These are phyloP conservation scores for Echria macrotheca DNA, from an alignment of 495 filamentous ascomycete genomes.

Conservation along the genomic window DNA sequence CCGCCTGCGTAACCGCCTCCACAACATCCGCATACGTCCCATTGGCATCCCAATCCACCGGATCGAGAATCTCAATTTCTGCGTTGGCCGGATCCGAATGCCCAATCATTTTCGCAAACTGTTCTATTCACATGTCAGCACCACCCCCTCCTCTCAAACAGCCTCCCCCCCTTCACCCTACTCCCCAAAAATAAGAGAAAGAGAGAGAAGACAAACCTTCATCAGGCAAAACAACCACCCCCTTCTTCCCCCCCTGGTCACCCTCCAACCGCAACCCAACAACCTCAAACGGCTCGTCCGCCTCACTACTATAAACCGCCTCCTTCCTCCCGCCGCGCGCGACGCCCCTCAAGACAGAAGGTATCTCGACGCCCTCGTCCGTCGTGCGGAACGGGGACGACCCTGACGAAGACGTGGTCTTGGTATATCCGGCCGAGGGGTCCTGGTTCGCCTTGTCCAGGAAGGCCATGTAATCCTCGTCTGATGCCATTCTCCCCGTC, in stretches of 20 bases:
- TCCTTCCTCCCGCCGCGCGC: slow-evolving; percentile 45
- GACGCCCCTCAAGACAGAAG: slow-evolving; percentile 39
- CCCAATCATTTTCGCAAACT: slow-evolving; percentile 52
- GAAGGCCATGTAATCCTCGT: slow-evolving; percentile 76
- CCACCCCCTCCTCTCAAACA: neutral
- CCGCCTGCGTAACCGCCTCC: slow-evolving; percentile 51
- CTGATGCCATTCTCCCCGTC: slow-evolving; percentile 57
- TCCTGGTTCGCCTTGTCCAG: slow-evolving; percentile 78
- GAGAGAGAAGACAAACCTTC: slow-evolving; percentile 44
- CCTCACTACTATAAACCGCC: slow-evolving; percentile 68
- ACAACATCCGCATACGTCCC: slow-evolving; percentile 55
- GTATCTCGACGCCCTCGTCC: slow-evolving; percentile 48
- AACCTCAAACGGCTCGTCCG: slow-evolving; percentile 77
- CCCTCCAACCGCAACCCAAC: slow-evolving; percentile 61
- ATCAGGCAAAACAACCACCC: slow-evolving; percentile 55
- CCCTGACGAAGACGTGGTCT: neutral
- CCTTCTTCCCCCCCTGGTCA: slow-evolving; percentile 39
- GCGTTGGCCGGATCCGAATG: slow-evolving; percentile 44
- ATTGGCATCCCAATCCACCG: slow-evolving; percentile 56
- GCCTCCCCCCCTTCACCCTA: neutral
- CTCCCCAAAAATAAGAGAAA: neutral
- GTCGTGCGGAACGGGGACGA: slow-evolving; percentile 43
- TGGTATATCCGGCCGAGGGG: slow-evolving; percentile 41
- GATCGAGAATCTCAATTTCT: slow-evolving; percentile 47
- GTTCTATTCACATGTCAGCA: slow-evolving; percentile 35